A percentile compares a stretch with the other conserved stretches of the same genome.
Evolutionary conservation across 2,329 filamentous ascomycete genomes (phyloP).

Genomic region (Alternaria hordeiaustralica): DNA sequence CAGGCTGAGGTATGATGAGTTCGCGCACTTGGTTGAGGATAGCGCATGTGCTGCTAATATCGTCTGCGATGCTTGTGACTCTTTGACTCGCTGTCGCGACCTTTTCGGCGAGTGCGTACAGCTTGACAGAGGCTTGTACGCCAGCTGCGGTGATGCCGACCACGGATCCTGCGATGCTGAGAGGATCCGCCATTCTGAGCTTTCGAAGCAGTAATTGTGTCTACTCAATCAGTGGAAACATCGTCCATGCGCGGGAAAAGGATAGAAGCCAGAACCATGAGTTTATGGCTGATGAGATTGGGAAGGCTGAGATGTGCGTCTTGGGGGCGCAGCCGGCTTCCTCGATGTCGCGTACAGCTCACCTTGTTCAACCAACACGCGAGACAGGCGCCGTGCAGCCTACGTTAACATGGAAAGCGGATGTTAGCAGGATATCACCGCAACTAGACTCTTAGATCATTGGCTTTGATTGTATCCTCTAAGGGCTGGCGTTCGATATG

Average conservation of each 20-base stretch:
- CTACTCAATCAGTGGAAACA: too few relatives aligned
- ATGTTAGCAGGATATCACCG: too few relatives aligned
- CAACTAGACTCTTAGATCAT: too few relatives aligned
- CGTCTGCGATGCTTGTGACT: constrained; percentile 11
- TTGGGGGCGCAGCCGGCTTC: background rate
- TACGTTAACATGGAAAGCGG: too few relatives aligned
- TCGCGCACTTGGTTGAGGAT: constrained; percentile 15
- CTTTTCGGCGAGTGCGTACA: constrained; percentile 14
- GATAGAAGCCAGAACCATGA: background rate
- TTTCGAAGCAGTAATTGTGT: background rate
- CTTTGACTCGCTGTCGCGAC: constrained; percentile 1
- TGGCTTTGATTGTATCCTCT: too few relatives aligned
- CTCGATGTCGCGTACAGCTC: background rate
- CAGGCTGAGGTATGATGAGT: constrained; percentile 3
- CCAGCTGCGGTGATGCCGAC: constrained; percentile 12
- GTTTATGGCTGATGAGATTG: too few relatives aligned
- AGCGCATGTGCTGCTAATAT: constrained; percentile 13
- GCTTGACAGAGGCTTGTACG: constrained; percentile 5
- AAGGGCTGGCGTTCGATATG: too few relatives aligned
- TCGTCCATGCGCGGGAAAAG: too few relatives aligned
- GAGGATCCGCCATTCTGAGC: constrained; percentile 13
- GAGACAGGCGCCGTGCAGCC: too few relatives aligned
- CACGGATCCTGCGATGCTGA: constrained; percentile 12
- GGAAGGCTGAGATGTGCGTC: background rate
- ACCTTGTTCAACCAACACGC: too few relatives aligned